A percentile compares a stretch with the other conserved stretches of the same genome.
Conservation (phyloP, 345 rosid genomes). For the Trapa bicornis region DNA sequence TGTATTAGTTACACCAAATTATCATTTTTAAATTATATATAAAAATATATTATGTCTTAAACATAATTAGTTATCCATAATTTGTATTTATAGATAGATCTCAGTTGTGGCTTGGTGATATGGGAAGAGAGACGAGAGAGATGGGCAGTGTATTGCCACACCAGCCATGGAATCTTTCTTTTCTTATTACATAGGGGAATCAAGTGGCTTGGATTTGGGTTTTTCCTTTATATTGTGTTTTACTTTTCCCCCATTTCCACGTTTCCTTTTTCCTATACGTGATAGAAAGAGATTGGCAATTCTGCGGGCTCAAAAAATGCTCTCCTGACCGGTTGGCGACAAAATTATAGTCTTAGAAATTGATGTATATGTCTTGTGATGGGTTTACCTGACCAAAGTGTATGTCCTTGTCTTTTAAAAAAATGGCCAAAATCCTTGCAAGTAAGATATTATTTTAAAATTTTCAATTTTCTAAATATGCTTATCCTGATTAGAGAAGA, state of each 20-base stretch:
- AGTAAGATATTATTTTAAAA: neutral
- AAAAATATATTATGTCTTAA: too few species aligned
- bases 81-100: neutral
- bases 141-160: neutral
- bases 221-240: neutral
- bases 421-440: neutral
- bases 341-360: neutral
- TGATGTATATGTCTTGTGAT: neutral
- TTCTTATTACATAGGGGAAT: neutral
- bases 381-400: slow-evolving; percentile 1
- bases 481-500: too few species aligned
- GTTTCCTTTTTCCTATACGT: neutral
- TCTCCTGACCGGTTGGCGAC: neutral
- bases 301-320: neutral
- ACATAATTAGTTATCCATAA: too few species aligned
- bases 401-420: neutral
- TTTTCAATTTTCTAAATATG: too few species aligned
- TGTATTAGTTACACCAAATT: too few species aligned
- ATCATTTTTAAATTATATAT: too few species aligned
- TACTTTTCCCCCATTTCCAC: neutral
- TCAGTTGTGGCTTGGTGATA: neutral
- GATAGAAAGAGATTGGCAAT: neutral
- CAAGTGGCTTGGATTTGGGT: neutral
- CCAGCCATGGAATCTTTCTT: slow-evolving; percentile 4
- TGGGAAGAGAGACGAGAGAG: neutral